These are phyloP conservation scores for Penicillium cosmopolitanum DNA, from an alignment of 495 filamentous ascomycete species.

Conservation along the genomic window DNA sequence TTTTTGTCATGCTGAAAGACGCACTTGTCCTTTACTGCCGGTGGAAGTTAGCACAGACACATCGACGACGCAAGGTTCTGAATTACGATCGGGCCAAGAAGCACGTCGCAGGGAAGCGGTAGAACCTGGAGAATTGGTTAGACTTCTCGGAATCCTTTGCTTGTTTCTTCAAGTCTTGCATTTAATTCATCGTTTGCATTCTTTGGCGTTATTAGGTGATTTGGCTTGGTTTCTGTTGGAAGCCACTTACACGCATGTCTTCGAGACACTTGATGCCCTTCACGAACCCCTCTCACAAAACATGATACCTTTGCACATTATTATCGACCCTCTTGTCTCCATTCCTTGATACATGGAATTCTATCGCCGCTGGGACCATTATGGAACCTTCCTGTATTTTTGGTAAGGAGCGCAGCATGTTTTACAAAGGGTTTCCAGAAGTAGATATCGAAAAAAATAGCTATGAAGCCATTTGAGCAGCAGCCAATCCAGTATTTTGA, in stretches of 20 bases:
- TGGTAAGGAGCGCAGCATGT: neutral
- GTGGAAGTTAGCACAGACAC: conserved; percentile 71
- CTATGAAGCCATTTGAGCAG: neutral
- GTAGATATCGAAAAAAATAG: neutral
- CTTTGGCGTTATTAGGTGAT: conserved; percentile 26
- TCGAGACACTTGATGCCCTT: conserved; percentile 27
- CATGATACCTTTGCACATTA: conserved; percentile 18
- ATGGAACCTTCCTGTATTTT: neutral
- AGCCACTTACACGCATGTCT: conserved; percentile 17
- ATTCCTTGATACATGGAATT: neutral
- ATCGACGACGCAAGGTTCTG: conserved; percentile 65
- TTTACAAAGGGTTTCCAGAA: neutral
- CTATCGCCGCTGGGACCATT: neutral
- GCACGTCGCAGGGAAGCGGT: conserved; percentile 28
- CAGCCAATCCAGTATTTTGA: neutral
- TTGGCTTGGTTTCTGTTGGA: conserved; percentile 14
- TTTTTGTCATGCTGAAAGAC: conserved; percentile 79
- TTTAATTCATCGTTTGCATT: conserved; percentile 28
- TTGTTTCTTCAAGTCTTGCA: neutral
- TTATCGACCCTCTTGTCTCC: conserved; percentile 6
- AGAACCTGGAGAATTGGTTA: conserved; percentile 1
- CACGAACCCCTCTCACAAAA: conserved; percentile 15
- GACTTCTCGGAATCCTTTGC: neutral
- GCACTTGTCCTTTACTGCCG: conserved; percentile 73
- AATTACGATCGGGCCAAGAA: conserved; percentile 61